Percentiles rank a stretch among this genome's conserved stretches.
Conservation (phyloP, 192 early-diverging fungal species). For the Rhizophagus clarus region DNA sequence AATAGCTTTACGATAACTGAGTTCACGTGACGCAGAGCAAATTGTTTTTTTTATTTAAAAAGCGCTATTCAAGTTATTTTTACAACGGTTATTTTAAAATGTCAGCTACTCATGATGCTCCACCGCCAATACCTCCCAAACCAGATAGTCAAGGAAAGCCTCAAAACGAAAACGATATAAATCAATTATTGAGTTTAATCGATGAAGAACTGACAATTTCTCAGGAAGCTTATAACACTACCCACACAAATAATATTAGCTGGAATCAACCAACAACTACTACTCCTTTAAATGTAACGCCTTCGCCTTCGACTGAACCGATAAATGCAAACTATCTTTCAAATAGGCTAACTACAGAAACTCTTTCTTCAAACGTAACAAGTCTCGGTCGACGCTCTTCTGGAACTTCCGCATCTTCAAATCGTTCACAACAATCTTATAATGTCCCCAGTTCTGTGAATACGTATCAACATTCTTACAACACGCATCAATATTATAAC, state of each 20-base stretch:
- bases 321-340: neutral
- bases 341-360: neutral
- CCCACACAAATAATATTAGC: neutral
- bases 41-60: too few species aligned
- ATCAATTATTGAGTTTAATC: conserved; percentile 21
- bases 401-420: neutral
- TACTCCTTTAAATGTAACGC: neutral
- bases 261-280: neutral
- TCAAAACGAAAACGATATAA: neutral
- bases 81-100: conserved; percentile 16
- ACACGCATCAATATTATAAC: neutral
- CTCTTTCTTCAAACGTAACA: neutral
- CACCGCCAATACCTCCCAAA: conserved; percentile 24
- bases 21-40: too few species aligned
- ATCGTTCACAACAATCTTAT: neutral
- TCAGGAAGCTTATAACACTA: neutral
- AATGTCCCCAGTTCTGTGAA: neutral
- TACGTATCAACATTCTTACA: neutral
- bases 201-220: conserved; percentile 12
- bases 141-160: conserved; percentile 8
- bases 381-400: neutral
- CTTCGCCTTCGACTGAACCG: neutral
- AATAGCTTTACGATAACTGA: too few species aligned
- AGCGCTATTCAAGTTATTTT: neutral
- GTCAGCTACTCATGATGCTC: conserved; percentile 18